Base-by-base conservation (phyloP, 2,329 filamentous ascomycete genomes). In the Ambrosiella beaveri region DNA sequence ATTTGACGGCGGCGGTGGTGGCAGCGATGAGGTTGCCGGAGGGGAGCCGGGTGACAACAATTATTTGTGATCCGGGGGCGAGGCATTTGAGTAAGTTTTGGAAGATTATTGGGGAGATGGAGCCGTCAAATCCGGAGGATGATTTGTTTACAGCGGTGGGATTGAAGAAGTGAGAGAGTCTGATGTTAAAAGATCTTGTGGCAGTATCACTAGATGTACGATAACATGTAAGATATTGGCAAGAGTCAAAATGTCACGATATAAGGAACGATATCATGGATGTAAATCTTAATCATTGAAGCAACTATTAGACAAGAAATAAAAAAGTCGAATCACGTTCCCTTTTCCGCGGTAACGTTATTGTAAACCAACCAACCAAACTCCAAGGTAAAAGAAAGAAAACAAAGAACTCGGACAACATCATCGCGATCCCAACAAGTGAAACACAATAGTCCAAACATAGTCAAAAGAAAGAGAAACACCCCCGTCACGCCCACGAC, bases 51-150 rank as follows among this genome's bases (percentile, higher is more conserved):
- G 79, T 94, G 47, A 86, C 90, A n/a, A 93, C 88, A 0, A 74
- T 94, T n/a, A 71, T 93, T 7, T 93, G 87, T 68, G 88, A 94
- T 70, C 81, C 80, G n/a, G 85, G 88, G n/a, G 82, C 82, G 8
- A 76, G 88, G 62, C 87, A 93, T 69, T 69, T 93, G 56, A 89
- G 84, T 71, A 91, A 90, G 69, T 90, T 94, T 66, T 93, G 86
- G 85, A 86, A 84, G 65, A 75, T 77, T 62, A 80, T 88, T 57
- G 84, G 80, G 19, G 78, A 82, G 56, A 73, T 85, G 68, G 85
- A 82, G 2, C 70, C 87, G 19, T 81, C 86, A 61, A 72, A 78
- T 37, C 80, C 85, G 51, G 69, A 71, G 40, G 71, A 72, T 56
- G 70, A 80, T 63, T 62, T 84, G 55, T 72, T 82, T 56, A 65